Conservation (phyloP, 495 filamentous ascomycete genomes). For the Lophium mytilinum region DNA sequence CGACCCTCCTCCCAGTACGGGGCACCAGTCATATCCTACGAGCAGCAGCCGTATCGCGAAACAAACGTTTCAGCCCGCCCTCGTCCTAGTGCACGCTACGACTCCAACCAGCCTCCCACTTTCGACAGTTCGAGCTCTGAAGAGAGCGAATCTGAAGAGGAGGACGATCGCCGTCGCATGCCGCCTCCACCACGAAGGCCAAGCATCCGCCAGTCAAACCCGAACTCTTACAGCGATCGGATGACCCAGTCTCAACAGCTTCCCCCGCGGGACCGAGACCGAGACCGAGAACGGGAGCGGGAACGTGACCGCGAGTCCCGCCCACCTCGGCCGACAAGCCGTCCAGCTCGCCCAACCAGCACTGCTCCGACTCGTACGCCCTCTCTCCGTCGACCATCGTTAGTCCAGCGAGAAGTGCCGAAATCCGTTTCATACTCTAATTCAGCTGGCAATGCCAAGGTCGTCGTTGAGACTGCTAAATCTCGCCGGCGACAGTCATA, state of each 20-base stretch:
- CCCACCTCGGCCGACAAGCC: background rate
- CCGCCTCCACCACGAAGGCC: conserved; percentile 16
- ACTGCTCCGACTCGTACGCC: background rate
- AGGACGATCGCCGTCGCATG: conserved; percentile 7
- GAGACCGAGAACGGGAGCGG: background rate
- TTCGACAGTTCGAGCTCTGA: conserved; percentile 15
- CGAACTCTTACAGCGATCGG: conserved; percentile 8
- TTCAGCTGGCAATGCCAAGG: background rate
- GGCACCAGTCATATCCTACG: conserved; percentile 6
- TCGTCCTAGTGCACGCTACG: background rate
- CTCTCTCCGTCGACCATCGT: background rate
- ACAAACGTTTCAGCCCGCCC: conserved; percentile 3
- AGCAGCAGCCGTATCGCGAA: background rate
- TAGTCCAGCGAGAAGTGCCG: background rate
- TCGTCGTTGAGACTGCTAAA: background rate
- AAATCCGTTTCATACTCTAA: conserved; percentile 3
- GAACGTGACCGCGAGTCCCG: background rate
- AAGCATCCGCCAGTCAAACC: conserved; percentile 13
- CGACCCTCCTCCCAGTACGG: conserved; percentile 12
- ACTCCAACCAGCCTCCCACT: background rate
- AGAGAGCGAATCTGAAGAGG: conserved; percentile 6
- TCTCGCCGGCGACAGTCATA: conserved; percentile 6
- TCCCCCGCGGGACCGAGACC: conserved; percentile 4
- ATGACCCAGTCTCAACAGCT: conserved; percentile 15
- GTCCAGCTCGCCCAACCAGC: background rate